Evolutionary conservation across 129 eudicot genomes (phyloP), one percentile per base, ranked within the genome.

Genomic region (Tanacetum coccineum): DNA sequence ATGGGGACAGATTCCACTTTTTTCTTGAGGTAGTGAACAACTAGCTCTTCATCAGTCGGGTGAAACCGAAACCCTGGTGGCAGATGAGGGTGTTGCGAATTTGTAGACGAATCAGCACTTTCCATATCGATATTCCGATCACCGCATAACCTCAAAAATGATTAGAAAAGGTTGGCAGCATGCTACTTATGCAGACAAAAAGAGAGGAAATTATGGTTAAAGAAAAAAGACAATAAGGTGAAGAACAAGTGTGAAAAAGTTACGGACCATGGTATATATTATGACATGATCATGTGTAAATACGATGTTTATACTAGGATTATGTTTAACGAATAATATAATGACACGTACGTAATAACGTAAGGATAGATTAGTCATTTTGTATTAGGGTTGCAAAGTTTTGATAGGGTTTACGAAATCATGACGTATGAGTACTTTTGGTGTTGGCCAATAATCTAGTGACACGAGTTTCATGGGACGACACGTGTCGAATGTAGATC

Each of bases 61-160:
- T 90, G 97, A 64, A 90, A 90, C 1, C 97, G 91, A 56, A 90
- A 90, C 7, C 97, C 97, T 20, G 97, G 97, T 6, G 97, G 97
- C 19, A 90, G 89, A 40, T 84, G 87, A 6, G 92, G 97, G 57
- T 90, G 97, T 80, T 78, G 97, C 2, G 85, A 74, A 1, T 40
- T 39, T 53, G 85, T 71, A 4, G 95, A 80, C 4, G 91, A 84
- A 56, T 90, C 95, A 2, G 87, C 81, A 59, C 85, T 82, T n/a
- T 90, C 97, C 95, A 87, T 87, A 50, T 22, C 15, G 3, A 44
- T 9, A 42, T 54, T 54, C 25, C 59, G 44, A 53, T 52, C 58
- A 51, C 28, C 3, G n/a, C 12, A 8, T 3, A 63, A 10, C 11
- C 64, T 72, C 45, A 53, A 13, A 73, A 8, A 3, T 25, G 49